Evolutionary conservation across 2,329 filamentous ascomycete species (phyloP), one percentile per base, ranked within the genome.

Genomic region (Sporothrix brunneoviolacea): DNA sequence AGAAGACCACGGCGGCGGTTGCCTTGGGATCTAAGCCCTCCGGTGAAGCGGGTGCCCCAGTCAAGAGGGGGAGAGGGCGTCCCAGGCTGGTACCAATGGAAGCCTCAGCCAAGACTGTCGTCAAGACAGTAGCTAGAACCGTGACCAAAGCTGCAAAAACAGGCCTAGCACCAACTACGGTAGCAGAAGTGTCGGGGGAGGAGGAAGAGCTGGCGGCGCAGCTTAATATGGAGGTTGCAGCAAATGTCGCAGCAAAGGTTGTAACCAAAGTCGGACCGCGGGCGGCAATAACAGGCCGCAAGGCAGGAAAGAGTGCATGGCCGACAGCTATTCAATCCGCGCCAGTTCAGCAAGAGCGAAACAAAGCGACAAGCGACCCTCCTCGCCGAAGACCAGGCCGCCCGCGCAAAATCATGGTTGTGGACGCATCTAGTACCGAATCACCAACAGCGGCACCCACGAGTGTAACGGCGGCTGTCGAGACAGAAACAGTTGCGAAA

Each of bases 151-250:
- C n/a, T n/a, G n/a, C n/a, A n/a, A 35, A 9, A 18, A 13, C 13
- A 13, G 13, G n/a, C 13, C 4, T 21, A 37, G 16, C 24, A 39
- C 13, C 21, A 36, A 6, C 42, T 15, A 24, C 19, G 8, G 32
- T 13, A 19, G 15, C 22, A 9, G 32, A 37, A 3, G 21, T 36
- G 12, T 22, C 32, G 15, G 40, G 33, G 22, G 50, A 48, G 22
- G 50, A 48, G 19, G 44, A 48, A 9, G 40, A 52, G 35, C 15
- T 49, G 40, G 45, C 50, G 10, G 45, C 50, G 13, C 50, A 52
- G 45, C 28, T 52, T 2, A 21, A n/a, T 13, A 15, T 21, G 8
- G 47, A 42, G 37, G n/a, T n/a, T n/a, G n/a, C n/a, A n/a, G n/a
- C n/a, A 13, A 36, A 18, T 36, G n/a, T n/a, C 35, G n/a, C n/a